These are phyloP conservation scores for Acacia melanoxylon DNA, from an alignment of 306 rosid genomes.

Conservation along the genomic window DNA sequence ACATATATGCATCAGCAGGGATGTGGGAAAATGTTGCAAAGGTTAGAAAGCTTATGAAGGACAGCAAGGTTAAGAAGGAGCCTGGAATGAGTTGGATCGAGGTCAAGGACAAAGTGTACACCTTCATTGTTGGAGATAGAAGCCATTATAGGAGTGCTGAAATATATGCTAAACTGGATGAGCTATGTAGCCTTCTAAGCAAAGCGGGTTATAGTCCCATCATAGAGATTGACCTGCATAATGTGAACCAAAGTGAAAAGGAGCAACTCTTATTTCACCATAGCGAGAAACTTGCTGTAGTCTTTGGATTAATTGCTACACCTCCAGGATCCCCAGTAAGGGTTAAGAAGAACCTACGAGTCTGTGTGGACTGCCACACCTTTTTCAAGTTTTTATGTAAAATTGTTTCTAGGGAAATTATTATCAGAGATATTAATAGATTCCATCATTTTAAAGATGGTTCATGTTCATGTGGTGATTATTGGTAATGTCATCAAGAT, in stretches of 20 bases:
- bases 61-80: constrained; percentile 80
- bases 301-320: constrained; percentile 75
- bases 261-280: constrained; percentile 64
- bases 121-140: constrained; percentile 82
- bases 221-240: constrained; percentile 78
- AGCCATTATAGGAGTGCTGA: constrained; percentile 71
- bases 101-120: constrained; percentile 67
- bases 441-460: constrained; percentile 90
- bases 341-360: constrained; percentile 87
- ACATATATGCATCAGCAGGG: constrained; percentile 83
- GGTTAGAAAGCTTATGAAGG: constrained; percentile 73
- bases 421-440: constrained; percentile 69
- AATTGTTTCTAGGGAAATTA: constrained; percentile 70
- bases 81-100: constrained; percentile 98
- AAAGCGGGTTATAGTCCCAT: constrained; percentile 79
- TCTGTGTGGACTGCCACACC: constrained; percentile 80
- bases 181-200: constrained; percentile 53
- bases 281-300: constrained; percentile 92
- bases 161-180: constrained; percentile 73
- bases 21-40: constrained; percentile 82
- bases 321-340: constrained; percentile 71
- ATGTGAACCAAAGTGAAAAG: constrained; percentile 69
- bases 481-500: constrained; percentile 57
- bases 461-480: constrained; percentile 88
- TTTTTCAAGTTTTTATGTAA: constrained; percentile 69